Percentiles rank a stretch among this genome's conserved stretches.
Conservation (phyloP, 2,329 filamentous ascomycete species). For the Pseudonectria foliicola region DNA sequence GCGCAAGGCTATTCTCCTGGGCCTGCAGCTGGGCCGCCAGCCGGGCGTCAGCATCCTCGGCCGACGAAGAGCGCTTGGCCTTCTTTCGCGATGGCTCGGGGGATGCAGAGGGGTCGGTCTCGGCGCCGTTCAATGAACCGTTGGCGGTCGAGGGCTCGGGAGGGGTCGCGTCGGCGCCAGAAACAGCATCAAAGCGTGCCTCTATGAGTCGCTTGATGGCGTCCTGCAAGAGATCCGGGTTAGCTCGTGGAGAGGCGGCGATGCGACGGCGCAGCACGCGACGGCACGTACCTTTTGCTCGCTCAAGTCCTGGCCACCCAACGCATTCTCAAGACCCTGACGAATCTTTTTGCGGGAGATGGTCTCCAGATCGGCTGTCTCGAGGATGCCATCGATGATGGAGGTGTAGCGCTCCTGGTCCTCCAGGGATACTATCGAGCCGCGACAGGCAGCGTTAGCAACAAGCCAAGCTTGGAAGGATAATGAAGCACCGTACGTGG, state of each 20-base stretch:
- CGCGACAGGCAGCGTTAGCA: slow-evolving; percentile 4
- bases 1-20: slow-evolving; percentile 69
- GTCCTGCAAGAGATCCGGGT: slow-evolving; percentile 36
- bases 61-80: slow-evolving; percentile 54
- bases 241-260: too few relatives aligned
- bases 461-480: background rate
- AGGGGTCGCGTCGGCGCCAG: slow-evolving; percentile 36
- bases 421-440: slow-evolving; percentile 38
- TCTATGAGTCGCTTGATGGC: slow-evolving; percentile 67
- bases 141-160: slow-evolving; percentile 30
- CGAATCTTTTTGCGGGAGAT: slow-evolving; percentile 58
- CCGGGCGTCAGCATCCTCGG: slow-evolving; percentile 73
- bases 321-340: slow-evolving; percentile 45
- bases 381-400: slow-evolving; percentile 54
- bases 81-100: slow-evolving; percentile 53
- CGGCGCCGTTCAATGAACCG: slow-evolving; percentile 30
- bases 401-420: slow-evolving; percentile 47
- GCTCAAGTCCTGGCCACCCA: slow-evolving; percentile 51
- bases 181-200: slow-evolving; percentile 65
- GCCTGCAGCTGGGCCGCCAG: slow-evolving; percentile 85
- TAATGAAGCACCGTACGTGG: too few relatives aligned
- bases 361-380: slow-evolving; percentile 52
- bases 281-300: slow-evolving; percentile 45
- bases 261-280: background rate
- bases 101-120: slow-evolving; percentile 41